phyloP scores from a whole-genome alignment of 768 basidiomycete genomes.

The Hortiboletus flavorubellus region DNA sequence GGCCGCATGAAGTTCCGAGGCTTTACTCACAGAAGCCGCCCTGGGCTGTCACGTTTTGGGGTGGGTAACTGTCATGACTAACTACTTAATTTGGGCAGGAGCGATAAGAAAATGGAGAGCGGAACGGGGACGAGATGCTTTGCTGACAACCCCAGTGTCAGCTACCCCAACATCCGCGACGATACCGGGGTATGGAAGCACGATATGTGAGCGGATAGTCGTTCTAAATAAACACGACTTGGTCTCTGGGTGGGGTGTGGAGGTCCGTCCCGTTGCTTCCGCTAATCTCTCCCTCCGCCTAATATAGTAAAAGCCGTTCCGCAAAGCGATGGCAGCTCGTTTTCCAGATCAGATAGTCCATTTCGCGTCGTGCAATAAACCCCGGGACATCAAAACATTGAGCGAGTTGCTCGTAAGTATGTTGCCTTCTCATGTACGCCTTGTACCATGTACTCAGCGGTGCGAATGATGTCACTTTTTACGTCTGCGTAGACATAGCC shows the following conservation, averaged over 20 bases:
- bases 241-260: slow-evolving; percentile 82
- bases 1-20: slow-evolving; percentile 9
- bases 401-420: slow-evolving; percentile 71
- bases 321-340: slow-evolving; percentile 62
- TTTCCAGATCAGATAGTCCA: slow-evolving; percentile 68
- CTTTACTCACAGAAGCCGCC: slow-evolving; percentile 10
- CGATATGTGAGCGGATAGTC: slow-evolving; percentile 77
- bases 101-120: slow-evolving; percentile 65
- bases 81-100: slow-evolving; percentile 37
- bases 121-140: slow-evolving; percentile 59
- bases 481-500: slow-evolving; percentile 54
- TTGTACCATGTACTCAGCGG: not conserved
- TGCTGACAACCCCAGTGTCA: slow-evolving; percentile 37
- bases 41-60: slow-evolving; percentile 10
- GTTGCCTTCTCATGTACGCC: slow-evolving; percentile 31
- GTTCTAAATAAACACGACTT: slow-evolving; percentile 94
- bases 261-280: slow-evolving; percentile 45
- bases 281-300: slow-evolving; percentile 3
- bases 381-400: slow-evolving; percentile 60
- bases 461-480: not conserved
- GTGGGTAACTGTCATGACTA: slow-evolving; percentile 13
- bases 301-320: slow-evolving; percentile 57
- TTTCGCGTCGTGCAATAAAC: slow-evolving; percentile 70
- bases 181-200: slow-evolving; percentile 24
- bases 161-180: slow-evolving; percentile 9